A percentile compares a stretch with the other conserved stretches of the same genome.
phyloP scores from a whole-genome alignment of 805 yeast genomes.

The Candida golubevii region DNA sequence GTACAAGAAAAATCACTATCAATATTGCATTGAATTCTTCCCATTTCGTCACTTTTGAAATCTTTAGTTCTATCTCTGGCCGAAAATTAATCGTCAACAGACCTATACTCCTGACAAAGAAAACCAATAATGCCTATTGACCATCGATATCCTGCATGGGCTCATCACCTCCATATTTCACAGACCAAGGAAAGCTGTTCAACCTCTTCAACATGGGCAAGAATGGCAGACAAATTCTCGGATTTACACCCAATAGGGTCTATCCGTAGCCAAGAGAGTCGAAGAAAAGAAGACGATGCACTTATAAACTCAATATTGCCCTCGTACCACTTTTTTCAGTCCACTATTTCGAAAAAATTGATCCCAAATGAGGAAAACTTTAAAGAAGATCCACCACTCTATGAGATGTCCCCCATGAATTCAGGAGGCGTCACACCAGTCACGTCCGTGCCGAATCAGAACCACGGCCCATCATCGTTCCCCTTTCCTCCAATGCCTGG shows the following conservation, averaged over 20 bases:
- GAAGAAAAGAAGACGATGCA: slow-evolving; percentile 21
- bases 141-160: too few species aligned
- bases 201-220: too few species aligned
- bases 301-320: slow-evolving; percentile 37
- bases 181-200: too few species aligned
- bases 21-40: too few species aligned
- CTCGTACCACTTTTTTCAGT: slow-evolving; percentile 42
- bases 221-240: slow-evolving; percentile 8
- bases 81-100: too few species aligned
- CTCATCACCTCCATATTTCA: too few species aligned
- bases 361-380: slow-evolving; percentile 37
- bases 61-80: too few species aligned
- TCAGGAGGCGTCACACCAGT: slow-evolving; percentile 18
- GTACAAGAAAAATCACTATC: too few species aligned
- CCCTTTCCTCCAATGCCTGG: slow-evolving; percentile 14
- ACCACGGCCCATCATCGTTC: slow-evolving; percentile 5
- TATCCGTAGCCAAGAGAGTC: slow-evolving; percentile 6
- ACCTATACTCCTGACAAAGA: too few species aligned
- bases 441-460: slow-evolving; percentile 1
- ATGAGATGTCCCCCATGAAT: slow-evolving; percentile 20
- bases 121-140: too few species aligned
- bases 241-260: slow-evolving; percentile 9
- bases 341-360: slow-evolving; percentile 36
- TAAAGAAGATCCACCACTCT: slow-evolving; percentile 38
- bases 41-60: too few species aligned